Conservation (phyloP, 495 filamentous ascomycete species). For the Glonium stellatum region DNA sequence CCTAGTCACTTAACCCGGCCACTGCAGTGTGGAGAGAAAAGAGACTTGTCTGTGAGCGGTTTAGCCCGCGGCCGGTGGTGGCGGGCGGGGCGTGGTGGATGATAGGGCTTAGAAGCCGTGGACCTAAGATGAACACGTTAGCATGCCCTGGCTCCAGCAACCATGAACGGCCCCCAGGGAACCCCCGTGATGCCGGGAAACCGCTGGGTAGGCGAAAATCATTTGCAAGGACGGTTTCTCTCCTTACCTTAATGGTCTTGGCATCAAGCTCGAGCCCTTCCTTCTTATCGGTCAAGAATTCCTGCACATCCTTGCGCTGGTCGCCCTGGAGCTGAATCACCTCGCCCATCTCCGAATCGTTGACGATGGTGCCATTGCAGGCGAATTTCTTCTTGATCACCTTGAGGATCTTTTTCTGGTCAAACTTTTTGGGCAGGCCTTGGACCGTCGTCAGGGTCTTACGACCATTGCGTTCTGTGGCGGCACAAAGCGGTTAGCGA, state of each 20-base stretch:
- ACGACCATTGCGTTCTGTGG: constrained; percentile 97
- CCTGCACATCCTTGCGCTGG: constrained; percentile 96
- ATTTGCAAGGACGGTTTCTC: no score
- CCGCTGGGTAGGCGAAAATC: no score
- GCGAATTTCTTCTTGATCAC: constrained; percentile 99
- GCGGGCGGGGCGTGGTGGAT: constrained; percentile 27
- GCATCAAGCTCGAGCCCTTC: constrained; percentile 83
- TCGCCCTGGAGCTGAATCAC: constrained; percentile 99
- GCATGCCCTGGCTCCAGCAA: no score
- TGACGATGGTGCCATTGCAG: constrained; percentile 99
- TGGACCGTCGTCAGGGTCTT: constrained; percentile 99
- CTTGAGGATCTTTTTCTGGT: constrained; percentile 99
- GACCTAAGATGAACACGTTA: constrained; percentile 43
- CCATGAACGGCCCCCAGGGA: no score
- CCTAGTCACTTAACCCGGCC: constrained; percentile 2
- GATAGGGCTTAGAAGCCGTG: constrained; percentile 62
- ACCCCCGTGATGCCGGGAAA: no score
- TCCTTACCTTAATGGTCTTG: constrained; percentile 94
- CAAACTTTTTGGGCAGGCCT: constrained; percentile 95
- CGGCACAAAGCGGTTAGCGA: background rate
- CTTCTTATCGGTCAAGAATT: constrained; percentile 93
- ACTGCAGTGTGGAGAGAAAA: background rate
- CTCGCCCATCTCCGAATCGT: constrained; percentile 95
- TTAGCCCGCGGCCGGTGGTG: constrained; percentile 4
- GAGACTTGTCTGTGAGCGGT: background rate